Evolutionary conservation across 2,329 filamentous ascomycete species (phyloP), one percentile per base, ranked within the genome.

Genomic region (Beauveria brongniartii): DNA sequence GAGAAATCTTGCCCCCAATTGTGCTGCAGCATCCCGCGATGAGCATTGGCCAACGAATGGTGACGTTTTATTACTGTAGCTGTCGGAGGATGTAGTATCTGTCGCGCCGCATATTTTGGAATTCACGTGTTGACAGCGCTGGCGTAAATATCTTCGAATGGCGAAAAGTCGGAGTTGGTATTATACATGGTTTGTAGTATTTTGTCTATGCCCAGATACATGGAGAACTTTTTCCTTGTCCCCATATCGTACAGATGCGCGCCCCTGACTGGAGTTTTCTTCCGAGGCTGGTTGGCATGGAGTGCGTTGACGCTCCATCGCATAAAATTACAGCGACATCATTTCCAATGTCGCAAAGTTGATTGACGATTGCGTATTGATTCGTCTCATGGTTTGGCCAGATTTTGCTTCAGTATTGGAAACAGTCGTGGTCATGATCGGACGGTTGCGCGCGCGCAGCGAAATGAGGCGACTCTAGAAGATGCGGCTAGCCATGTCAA

Each of bases 401-500:
- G 5, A 20, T 6, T 16, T 16, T 41, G 24, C 26, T 24, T 40
- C 22, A 4, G 20, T 8, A 18, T 53, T 28, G 48, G 20, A 16
- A 26, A 59, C 16, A 20, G 16, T 26, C 46, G 20, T 30, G 22
- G 46, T 51, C 43, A n/a, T 48, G 53, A 18, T 46, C 41, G 41
- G 34, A 22, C 20, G 26, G 41, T 18, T 57, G 44, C 28, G 28
- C 8, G 22, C 37, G 22, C 22, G 37, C 52, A 12, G 43, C 10
- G 41, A 20, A 20, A 3, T 48, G 16, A 5, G 55, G 37, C 22
- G 50, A 12, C 41, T 65, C 69, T 77, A 78, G 61, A 78, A 74
- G 67, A 78, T 68, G 68, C 74, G 74, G 68, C 75, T 75, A 61
- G 77, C 73, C 66, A 78, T 78, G 63, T 85, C 81, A 68, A 86